Evolutionary conservation across 2,329 filamentous ascomycete species (phyloP).

Genomic region (Xylariomycetidae sp.): DNA sequence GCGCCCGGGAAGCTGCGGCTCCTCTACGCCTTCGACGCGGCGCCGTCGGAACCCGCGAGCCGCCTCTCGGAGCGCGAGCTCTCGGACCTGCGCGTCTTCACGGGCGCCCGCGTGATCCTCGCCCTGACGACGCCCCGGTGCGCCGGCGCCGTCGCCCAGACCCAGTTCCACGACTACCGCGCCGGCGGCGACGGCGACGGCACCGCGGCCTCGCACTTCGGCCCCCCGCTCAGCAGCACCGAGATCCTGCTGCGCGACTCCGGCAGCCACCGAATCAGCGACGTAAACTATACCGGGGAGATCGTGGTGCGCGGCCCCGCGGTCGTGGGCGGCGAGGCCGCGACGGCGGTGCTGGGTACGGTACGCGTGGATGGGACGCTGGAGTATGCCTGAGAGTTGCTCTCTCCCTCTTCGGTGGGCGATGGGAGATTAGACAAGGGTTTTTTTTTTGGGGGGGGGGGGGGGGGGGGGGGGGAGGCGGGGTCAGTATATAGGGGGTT

Average conservation of each 20-base stretch:
- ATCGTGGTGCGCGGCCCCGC: slow-evolving; percentile 69
- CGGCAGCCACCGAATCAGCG: slow-evolving; percentile 55
- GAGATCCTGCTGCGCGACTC: slow-evolving; percentile 72
- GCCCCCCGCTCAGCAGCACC: slow-evolving; percentile 71
- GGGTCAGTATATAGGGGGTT: no score
- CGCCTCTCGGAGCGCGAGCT: slow-evolving; percentile 62
- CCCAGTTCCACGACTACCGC: slow-evolving; percentile 82
- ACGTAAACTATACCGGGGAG: slow-evolving; percentile 59
- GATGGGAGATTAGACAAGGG: no score
- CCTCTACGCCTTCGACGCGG: slow-evolving; percentile 72
- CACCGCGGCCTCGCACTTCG: slow-evolving; percentile 80
- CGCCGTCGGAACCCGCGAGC: slow-evolving; percentile 17
- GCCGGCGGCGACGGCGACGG: slow-evolving; percentile 37
- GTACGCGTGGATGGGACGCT: slow-evolving; percentile 72
- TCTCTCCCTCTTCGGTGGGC: no score
- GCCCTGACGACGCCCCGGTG: slow-evolving; percentile 76
- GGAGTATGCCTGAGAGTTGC: no score
- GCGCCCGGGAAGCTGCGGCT: slow-evolving; percentile 73
- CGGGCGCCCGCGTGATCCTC: slow-evolving; percentile 76
- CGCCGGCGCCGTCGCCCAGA: slow-evolving; percentile 87
- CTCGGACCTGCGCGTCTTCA: slow-evolving; percentile 77
- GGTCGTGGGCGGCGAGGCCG: slow-evolving; percentile 61
- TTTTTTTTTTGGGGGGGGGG: no score
- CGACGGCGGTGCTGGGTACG: slow-evolving; percentile 58
- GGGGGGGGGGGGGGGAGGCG: no score